Evolutionary conservation across 2,329 filamentous ascomycete genomes (phyloP), one percentile per base, ranked within the genome.

Genomic region (Diaporthe citriasiana): DNA sequence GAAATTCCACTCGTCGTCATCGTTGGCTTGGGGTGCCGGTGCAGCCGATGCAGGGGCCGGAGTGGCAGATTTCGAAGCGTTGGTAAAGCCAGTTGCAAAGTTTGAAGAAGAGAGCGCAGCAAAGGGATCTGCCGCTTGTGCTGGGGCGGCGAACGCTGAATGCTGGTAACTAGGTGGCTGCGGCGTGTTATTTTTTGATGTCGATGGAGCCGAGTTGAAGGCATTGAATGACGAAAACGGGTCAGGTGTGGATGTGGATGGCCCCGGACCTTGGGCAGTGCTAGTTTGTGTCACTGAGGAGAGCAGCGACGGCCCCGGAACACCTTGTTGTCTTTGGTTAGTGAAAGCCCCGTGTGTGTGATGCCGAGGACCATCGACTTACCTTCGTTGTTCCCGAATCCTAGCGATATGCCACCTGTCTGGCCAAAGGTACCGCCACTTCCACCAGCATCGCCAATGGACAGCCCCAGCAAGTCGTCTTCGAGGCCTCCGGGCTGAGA

Each of bases 1-100:
- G 82, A 98, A 98, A 33, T 91, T 93, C 95, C 96, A 98, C 80
- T 98, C 96, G 77, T 98, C 96, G 68, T 98, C 96, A 59, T 94
- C 91, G 68, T 85, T 60, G 55, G 56, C 69, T 42, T 71, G 55
- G 25, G 69, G 22, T 27, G 22, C 56, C 12, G 66, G 38, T 35
- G 51, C 79, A 12, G 79, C 77, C 4, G 79, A 51, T 3, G 75
- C 76, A 1, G 82, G 81, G 42, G 81, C 79, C 4, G 84, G 80
- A 0, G 82, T 81, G 12, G 80, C 68, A 7, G 84, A 78, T 71
- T 84, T 84, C 13, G 73, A 27, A 8, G 59, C 25, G 19, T 33
- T 63, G 38, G 59, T 19, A 25, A 66, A 51, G 45, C 63, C 45
- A 15, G 85, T 82, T 13, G 79, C 77, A 68, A 83, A 82, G n/a